phyloP scores from a whole-genome alignment of 2,329 filamentous ascomycete genomes.

The Alternaria hordeiaustralica region DNA sequence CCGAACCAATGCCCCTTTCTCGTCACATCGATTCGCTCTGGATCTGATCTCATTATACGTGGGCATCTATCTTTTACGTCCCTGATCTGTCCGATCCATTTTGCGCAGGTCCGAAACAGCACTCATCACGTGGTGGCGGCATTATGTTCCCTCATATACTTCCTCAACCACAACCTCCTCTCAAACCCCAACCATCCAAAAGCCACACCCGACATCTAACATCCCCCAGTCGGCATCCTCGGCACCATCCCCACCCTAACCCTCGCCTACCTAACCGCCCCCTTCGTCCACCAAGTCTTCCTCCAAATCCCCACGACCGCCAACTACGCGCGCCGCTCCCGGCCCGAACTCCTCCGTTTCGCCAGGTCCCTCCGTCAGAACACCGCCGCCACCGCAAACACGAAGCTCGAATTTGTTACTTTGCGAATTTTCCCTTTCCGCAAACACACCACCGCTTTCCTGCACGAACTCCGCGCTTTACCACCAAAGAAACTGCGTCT shows the following conservation, averaged over 20 bases:
- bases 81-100: not conserved
- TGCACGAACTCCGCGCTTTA: conserved; percentile 44
- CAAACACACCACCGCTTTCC: conserved; percentile 35
- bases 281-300: conserved; percentile 44
- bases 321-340: conserved; percentile 31
- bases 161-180: not conserved
- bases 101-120: not conserved
- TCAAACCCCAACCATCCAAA: not conserved
- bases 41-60: not conserved
- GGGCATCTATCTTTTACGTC: not conserved
- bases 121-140: not conserved
- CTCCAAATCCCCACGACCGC: conserved; percentile 42
- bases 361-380: conserved; percentile 21
- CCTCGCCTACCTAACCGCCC: conserved; percentile 44
- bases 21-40: not conserved
- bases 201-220: not conserved
- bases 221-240: conserved; percentile 33
- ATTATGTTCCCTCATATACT: not conserved
- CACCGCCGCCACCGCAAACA: conserved; percentile 25
- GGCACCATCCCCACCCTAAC: conserved; percentile 41
- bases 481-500: conserved; percentile 33
- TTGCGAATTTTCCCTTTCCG: conserved; percentile 44
- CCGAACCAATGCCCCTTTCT: not conserved
- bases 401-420: conserved; percentile 45
- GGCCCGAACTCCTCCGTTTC: conserved; percentile 35